phyloP scores from a whole-genome alignment of 176 grass and related monocot genomes.

The Leersia perrieri region DNA sequence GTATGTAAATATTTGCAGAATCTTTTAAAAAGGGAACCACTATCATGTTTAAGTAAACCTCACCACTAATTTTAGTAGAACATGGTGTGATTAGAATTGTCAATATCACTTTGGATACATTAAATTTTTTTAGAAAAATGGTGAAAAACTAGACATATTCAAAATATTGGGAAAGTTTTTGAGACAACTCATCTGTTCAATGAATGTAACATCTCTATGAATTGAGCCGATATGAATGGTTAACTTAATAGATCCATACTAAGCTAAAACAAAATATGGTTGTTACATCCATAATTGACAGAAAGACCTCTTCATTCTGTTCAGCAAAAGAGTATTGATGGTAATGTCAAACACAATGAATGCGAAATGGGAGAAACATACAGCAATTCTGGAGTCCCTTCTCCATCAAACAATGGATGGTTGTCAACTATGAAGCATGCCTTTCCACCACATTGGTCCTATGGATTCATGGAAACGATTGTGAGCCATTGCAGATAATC shows the following conservation, averaged over 20 bases:
- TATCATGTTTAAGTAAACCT: slow-evolving; percentile 1
- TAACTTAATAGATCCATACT: neutral
- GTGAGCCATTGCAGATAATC: neutral
- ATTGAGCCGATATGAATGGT: neutral
- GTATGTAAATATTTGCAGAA: neutral
- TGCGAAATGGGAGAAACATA: slow-evolving; percentile 24
- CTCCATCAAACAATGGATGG: slow-evolving; percentile 38
- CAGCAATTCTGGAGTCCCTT: slow-evolving; percentile 56
- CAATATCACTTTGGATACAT: neutral
- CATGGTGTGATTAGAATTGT: neutral
- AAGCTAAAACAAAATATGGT: neutral
- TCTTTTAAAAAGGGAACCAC: neutral
- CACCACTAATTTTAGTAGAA: slow-evolving; percentile 17
- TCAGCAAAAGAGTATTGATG: neutral
- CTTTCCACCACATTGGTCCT: slow-evolving; percentile 62
- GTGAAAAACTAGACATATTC: neutral
- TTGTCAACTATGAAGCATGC: slow-evolving; percentile 62
- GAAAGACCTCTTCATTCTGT: neutral
- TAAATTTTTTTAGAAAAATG: neutral
- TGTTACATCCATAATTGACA: neutral
- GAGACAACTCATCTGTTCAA: neutral
- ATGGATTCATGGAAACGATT: neutral
- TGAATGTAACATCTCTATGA: neutral
- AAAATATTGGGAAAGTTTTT: neutral
- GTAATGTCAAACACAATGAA: neutral